Evolutionary conservation across 768 basidiomycete genomes (phyloP).

Genomic region (Roridomyces roridus): DNA sequence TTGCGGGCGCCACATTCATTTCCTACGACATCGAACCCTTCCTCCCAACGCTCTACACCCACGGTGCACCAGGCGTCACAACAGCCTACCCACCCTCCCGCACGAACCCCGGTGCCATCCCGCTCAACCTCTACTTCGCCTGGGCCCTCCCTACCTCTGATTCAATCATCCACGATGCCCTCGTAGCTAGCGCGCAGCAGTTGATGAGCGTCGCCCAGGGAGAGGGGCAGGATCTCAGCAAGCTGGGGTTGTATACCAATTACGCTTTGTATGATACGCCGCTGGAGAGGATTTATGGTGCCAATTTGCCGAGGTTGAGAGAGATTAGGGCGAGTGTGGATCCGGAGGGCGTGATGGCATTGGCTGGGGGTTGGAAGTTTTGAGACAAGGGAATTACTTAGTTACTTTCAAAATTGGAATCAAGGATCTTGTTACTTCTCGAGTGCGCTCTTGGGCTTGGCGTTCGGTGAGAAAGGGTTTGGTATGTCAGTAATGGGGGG

Average conservation of each 20-base stretch:
- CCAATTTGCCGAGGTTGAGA: constrained; percentile 47
- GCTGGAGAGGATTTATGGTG: constrained; percentile 55
- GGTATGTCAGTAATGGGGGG: too few species aligned
- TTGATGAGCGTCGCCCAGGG: constrained; percentile 45
- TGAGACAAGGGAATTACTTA: too few species aligned
- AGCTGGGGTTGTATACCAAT: constrained; percentile 62
- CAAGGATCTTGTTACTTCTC: too few species aligned
- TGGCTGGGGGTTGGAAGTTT: constrained; percentile 71
- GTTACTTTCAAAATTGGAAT: too few species aligned
- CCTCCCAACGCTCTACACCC: constrained; percentile 26
- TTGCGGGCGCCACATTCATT: constrained; percentile 11
- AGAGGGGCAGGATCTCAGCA: constrained; percentile 44
- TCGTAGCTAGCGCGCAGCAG: constrained; percentile 41
- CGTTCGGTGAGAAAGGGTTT: too few species aligned
- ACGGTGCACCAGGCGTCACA: constrained; percentile 1
- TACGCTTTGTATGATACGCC: constrained; percentile 63
- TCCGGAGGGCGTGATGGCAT: constrained; percentile 65
- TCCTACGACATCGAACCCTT: constrained; percentile 48
- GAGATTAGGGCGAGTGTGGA: constrained; percentile 54
- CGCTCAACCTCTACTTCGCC: constrained; percentile 47
- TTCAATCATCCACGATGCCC: constrained; percentile 44
- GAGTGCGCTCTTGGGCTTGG: too few species aligned
- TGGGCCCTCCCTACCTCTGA: constrained; percentile 51
- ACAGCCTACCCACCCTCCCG: constrained; percentile 17
- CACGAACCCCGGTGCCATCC: background rate